Percentiles rank a stretch among this genome's conserved stretches.
These are phyloP conservation scores for Wickerhamiella sorbophila DNA, from an alignment of 805 yeast species.

Conservation along the genomic window DNA sequence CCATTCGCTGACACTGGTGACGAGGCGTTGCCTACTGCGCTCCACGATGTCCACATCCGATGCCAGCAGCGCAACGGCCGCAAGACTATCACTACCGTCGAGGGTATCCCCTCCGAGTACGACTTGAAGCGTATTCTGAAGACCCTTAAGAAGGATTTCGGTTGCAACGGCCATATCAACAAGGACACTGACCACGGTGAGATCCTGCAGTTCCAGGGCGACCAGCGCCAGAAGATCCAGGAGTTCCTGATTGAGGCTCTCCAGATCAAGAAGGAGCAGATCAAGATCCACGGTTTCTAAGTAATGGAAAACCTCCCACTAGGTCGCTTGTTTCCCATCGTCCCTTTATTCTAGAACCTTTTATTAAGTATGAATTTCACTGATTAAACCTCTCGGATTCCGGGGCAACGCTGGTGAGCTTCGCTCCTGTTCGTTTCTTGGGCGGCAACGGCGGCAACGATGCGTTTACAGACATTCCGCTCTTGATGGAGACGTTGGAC, in stretches of 20 bases:
- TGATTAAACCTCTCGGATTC: slow-evolving; percentile 1
- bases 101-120: slow-evolving; percentile 91
- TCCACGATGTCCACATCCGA: slow-evolving; percentile 92
- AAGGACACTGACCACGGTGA: slow-evolving; percentile 94
- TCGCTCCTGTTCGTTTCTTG: background rate
- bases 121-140: slow-evolving; percentile 87
- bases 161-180: slow-evolving; percentile 96
- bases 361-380: background rate
- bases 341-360: background rate
- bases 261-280: slow-evolving; percentile 85
- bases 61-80: slow-evolving; percentile 99
- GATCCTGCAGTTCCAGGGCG: slow-evolving; percentile 96
- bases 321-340: background rate
- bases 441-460: slow-evolving; percentile 4
- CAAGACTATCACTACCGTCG: slow-evolving; percentile 95
- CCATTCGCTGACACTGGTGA: slow-evolving; percentile 99
- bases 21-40: slow-evolving; percentile 82
- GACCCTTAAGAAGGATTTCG: slow-evolving; percentile 93
- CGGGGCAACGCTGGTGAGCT: slow-evolving; percentile 2
- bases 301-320: slow-evolving; percentile 3
- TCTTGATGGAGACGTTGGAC: background rate
- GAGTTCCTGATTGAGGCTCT: slow-evolving; percentile 80
- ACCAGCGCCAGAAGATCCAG: slow-evolving; percentile 91
- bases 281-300: slow-evolving; percentile 96
- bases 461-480: background rate